A percentile compares a stretch with the other conserved stretches of the same genome.
Evolutionary conservation across 768 basidiomycete species (phyloP).

Genomic region (Naganishia randhawae): DNA sequence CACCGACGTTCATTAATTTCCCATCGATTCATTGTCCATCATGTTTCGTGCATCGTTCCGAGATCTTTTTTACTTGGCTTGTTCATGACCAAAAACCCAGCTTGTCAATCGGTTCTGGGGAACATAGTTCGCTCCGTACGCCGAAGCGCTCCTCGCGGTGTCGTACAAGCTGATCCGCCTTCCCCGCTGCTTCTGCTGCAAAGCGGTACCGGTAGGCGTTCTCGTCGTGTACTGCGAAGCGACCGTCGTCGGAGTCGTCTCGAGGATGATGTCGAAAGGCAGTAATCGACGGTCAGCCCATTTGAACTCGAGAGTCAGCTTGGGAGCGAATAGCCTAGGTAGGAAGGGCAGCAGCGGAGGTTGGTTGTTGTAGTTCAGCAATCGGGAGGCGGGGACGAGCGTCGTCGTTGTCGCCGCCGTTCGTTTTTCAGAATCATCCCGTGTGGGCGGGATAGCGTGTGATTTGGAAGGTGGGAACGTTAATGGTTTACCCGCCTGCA

Average conservation of each 20-base stretch:
- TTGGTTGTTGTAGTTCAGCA: background rate
- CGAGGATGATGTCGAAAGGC: background rate
- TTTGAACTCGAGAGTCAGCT: constrained; percentile 6
- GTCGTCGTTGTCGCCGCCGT: background rate
- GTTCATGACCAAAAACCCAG: constrained; percentile 3
- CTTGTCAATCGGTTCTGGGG: constrained; percentile 2
- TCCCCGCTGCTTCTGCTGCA: background rate
- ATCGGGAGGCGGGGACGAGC: background rate
- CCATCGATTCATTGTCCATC: too few species aligned
- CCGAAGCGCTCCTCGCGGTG: background rate
- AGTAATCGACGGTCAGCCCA: constrained; percentile 7
- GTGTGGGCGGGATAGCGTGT: background rate
- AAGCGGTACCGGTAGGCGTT: background rate
- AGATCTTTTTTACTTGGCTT: too few species aligned
- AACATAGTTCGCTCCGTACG: constrained; percentile 8
- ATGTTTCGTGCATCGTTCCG: too few species aligned
- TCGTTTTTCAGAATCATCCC: background rate
- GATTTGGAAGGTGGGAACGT: background rate
- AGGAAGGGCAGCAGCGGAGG: constrained; percentile 11
- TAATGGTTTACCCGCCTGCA: background rate
- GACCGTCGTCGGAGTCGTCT: background rate
- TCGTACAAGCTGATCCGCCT: background rate
- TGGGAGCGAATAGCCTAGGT: constrained; percentile 8
- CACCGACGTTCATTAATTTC: too few species aligned
- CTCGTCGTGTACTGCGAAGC: too few species aligned